Evolutionary conservation across 169 alveolate genomes (phyloP).

Genomic region (Plasmodium coatneyi): DNA sequence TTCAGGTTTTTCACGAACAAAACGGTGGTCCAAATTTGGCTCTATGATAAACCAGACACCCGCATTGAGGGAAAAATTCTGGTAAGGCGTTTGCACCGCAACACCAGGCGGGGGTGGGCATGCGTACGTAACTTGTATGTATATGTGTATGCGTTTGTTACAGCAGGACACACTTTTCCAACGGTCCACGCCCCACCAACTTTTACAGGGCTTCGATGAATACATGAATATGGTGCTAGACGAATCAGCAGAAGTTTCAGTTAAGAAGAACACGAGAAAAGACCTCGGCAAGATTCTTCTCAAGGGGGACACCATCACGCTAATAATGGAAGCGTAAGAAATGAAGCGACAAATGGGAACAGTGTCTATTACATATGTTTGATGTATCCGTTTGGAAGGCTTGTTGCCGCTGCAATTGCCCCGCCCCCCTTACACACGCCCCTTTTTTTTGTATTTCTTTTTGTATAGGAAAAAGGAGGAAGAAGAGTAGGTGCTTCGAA

Average conservation of each 20-base stretch:
- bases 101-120: not conserved
- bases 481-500: not conserved
- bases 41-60: slow-evolving; percentile 92
- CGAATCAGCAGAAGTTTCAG: slow-evolving; percentile 93
- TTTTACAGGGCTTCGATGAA: slow-evolving; percentile 95
- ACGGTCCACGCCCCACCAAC: not conserved
- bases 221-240: slow-evolving; percentile 97
- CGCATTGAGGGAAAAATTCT: slow-evolving; percentile 93
- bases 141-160: not conserved
- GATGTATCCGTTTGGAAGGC: not conserved
- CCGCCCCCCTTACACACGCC: not conserved
- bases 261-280: slow-evolving; percentile 89
- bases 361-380: not conserved
- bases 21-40: slow-evolving; percentile 95
- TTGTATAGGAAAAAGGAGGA: not conserved
- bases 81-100: slow-evolving; percentile 67
- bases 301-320: slow-evolving; percentile 95
- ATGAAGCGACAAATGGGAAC: not conserved
- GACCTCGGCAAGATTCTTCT: slow-evolving; percentile 92
- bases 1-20: slow-evolving; percentile 93
- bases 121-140: not conserved
- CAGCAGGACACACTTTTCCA: not conserved
- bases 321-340: slow-evolving; percentile 88
- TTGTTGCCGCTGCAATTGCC: not conserved
- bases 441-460: not conserved